Conservation (phyloP, 805 yeast genomes). For the Teunomyces stri region DNA sequence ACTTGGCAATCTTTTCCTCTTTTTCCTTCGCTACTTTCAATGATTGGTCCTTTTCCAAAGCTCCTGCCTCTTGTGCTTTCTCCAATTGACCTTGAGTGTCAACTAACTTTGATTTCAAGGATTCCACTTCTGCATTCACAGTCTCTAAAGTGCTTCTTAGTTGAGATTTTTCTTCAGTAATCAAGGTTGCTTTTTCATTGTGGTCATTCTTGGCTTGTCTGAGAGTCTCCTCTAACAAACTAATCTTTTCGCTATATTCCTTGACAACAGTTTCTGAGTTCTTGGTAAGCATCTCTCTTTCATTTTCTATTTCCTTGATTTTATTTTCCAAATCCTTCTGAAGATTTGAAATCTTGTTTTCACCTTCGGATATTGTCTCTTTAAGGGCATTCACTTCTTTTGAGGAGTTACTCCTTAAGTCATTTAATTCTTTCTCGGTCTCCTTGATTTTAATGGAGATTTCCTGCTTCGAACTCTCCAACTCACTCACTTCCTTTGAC, state of each 20-base stretch:
- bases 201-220: conserved; percentile 12
- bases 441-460: neutral
- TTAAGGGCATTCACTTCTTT: conserved; percentile 9
- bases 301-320: conserved; percentile 47
- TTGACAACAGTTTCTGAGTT: conserved; percentile 49
- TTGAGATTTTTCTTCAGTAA: conserved; percentile 8
- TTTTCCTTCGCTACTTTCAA: neutral
- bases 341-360: conserved; percentile 25
- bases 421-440: neutral
- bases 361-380: conserved; percentile 12
- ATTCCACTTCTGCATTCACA: conserved; percentile 9
- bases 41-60: neutral
- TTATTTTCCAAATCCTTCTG: conserved; percentile 37
- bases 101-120: conserved; percentile 11
- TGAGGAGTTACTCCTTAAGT: neutral
- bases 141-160: conserved; percentile 6
- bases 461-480: neutral
- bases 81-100: conserved; percentile 1
- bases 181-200: conserved; percentile 7
- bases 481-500: neutral
- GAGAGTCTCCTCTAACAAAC: conserved; percentile 37
- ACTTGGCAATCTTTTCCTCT: neutral
- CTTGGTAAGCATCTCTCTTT: conserved; percentile 45
- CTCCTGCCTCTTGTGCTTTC: neutral
- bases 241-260: conserved; percentile 48